Evolutionary conservation across 306 rosid species (phyloP).

Genomic region (Psophocarpus tetragonolobus): DNA sequence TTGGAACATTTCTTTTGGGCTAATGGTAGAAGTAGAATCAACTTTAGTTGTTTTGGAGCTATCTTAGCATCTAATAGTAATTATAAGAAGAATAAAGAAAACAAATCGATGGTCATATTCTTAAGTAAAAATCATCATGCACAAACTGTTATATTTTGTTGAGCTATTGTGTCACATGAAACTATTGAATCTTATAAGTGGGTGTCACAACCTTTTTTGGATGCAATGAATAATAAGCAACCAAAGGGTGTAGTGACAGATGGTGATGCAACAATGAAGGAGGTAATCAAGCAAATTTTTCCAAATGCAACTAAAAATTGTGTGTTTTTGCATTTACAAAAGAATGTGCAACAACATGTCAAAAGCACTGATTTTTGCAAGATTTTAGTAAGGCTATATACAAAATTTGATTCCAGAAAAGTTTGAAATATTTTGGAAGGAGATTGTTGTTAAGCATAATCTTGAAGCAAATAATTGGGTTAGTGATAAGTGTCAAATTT

Average conservation of each 20-base stretch:
- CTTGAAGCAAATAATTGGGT: neutral
- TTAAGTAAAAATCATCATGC: too few species aligned
- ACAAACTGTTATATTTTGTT: neutral
- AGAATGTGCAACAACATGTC: neutral
- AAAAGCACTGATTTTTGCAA: neutral
- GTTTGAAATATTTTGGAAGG: neutral
- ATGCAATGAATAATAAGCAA: too few species aligned
- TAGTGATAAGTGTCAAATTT: too few species aligned
- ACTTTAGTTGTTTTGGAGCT: neutral
- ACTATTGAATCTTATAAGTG: neutral
- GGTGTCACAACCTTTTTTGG: neutral
- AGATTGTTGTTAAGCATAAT: neutral
- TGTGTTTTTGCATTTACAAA: too few species aligned
- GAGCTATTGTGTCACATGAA: neutral
- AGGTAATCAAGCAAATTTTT: neutral
- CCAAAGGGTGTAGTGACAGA: neutral
- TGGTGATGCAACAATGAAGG: neutral
- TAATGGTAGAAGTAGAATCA: neutral
- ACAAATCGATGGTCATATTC: neutral
- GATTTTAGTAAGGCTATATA: neutral
- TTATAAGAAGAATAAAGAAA: neutral
- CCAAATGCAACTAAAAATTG: neutral
- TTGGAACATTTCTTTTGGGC: neutral
- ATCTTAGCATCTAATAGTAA: neutral
- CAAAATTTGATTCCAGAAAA: neutral